Base-by-base conservation (phyloP, 768 basidiomycete species). In the Pulveroboletus sp. region DNA sequence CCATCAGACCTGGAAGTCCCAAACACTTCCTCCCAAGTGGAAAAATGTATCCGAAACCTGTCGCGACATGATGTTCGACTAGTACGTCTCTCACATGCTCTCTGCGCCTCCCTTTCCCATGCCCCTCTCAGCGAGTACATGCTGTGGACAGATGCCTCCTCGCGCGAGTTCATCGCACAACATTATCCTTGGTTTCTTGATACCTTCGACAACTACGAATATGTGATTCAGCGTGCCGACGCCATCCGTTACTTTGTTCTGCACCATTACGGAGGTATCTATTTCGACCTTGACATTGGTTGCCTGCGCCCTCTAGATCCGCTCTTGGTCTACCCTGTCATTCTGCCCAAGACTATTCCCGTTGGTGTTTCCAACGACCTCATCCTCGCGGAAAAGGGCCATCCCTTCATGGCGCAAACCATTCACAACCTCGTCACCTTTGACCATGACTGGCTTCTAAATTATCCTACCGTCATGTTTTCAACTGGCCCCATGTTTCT, bases 381-480 rank as follows among this genome's bases (percentile, higher is more conserved):
- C 65, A 95, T 99, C 75, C 89, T 97, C 55, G 76, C 92, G 17
- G 83, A 88, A 68, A 85, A 86, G 62, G 74, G 74, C 1, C 91
- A 93, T 56, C 87, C 92, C 1, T 90, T 99, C 74, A 77, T 98
- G 73, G 85, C 86, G 35, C 89, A 94, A 69, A 89, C 91, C 43
- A 94, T 97, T 56, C 88, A 94, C 72, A 91, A 88, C 66, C 81
- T 97, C 52, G 77, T 83, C 61, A 84, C 85, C 18, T 99, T 95
- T 65, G 91, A 98, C 71, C 91, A 95, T 67, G 81, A 83, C 46
- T 99, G 91, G 85, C 68, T 96, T 47, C 82, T 94, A 64, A 96
- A 98, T 70, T 99, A 99, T 60, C 96, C 96, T 30, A 99, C 96
- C 26, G 96, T 99, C 74, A 99, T 99, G 96, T 99, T 99, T 72